phyloP scores from a whole-genome alignment of 2,329 filamentous ascomycete species.

The Aspergillus ochraceoroseus region DNA sequence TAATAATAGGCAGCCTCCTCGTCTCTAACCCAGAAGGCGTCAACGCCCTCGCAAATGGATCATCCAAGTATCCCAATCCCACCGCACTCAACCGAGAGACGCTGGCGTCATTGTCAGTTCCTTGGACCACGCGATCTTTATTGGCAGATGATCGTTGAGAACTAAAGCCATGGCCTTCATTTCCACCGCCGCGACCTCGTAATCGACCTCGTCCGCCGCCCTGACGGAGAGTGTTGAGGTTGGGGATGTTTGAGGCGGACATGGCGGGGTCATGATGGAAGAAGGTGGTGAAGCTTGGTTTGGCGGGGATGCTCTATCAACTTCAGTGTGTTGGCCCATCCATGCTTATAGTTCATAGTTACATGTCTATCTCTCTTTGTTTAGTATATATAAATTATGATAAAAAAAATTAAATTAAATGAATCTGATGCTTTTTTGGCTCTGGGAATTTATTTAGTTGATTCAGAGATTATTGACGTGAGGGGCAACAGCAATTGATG shows the following conservation, averaged over 20 bases:
- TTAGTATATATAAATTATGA: no score
- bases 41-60: slow-evolving; percentile 71
- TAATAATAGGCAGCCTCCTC: slow-evolving; percentile 82
- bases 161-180: slow-evolving; percentile 23
- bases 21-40: slow-evolving; percentile 49
- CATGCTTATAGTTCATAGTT: neutral
- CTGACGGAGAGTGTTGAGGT: slow-evolving; percentile 60
- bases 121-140: slow-evolving; percentile 73
- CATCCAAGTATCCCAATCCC: slow-evolving; percentile 74
- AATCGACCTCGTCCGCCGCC: slow-evolving; percentile 48
- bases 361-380: no score
- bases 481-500: no score
- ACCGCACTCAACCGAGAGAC: slow-evolving; percentile 86
- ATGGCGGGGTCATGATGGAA: slow-evolving; percentile 43
- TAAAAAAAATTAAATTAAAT: no score
- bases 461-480: no score
- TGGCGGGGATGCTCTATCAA: slow-evolving; percentile 7
- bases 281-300: slow-evolving; percentile 18
- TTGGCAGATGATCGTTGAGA: slow-evolving; percentile 29
- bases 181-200: slow-evolving; percentile 41
- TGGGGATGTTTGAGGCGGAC: slow-evolving; percentile 71
- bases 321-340: neutral
- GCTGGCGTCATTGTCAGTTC: slow-evolving; percentile 87
- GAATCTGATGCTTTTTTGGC: no score
- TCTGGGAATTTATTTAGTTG: no score